A percentile compares a stretch with the other conserved stretches of the same genome.
Conservation (phyloP, 495 filamentous ascomycete genomes). For the Penicillium psychrofluorescens region DNA sequence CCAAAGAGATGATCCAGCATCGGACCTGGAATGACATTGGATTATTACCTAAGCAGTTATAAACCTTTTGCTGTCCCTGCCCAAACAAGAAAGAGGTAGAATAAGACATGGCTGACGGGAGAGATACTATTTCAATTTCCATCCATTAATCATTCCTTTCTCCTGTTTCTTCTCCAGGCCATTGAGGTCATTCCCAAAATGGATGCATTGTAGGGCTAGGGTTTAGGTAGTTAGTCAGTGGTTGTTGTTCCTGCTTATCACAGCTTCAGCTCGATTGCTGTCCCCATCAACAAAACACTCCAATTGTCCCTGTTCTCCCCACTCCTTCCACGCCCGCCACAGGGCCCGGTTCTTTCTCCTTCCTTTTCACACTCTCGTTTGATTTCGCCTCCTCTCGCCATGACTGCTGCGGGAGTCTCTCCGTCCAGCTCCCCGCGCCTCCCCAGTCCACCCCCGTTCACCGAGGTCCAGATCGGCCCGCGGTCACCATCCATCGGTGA, state of each 20-base stretch:
- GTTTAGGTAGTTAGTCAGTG: conserved; percentile 25
- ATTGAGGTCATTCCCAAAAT: conserved; percentile 32
- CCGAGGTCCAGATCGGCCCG: conserved; percentile 83
- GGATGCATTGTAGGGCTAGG: conserved; percentile 33
- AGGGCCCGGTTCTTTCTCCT: conserved; percentile 6
- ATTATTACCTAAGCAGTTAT: background rate
- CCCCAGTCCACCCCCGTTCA: conserved; percentile 80
- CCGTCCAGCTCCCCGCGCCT: conserved; percentile 78
- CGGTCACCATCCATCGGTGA: conserved; percentile 66
- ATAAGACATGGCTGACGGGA: no score
- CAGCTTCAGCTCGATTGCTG: conserved; percentile 1
- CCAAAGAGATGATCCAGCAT: background rate
- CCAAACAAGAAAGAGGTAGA: no score
- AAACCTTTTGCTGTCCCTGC: no score
- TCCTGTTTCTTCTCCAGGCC: conserved; percentile 10
- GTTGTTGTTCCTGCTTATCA: conserved; percentile 10
- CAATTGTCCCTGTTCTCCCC: conserved; percentile 12
- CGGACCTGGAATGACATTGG: background rate
- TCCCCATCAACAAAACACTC: conserved; percentile 2
- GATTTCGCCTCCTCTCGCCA: conserved; percentile 13
- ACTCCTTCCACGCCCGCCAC: conserved; percentile 10
- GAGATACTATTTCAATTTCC: no score
- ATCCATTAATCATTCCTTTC: no score
- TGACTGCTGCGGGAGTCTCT: conserved; percentile 51
- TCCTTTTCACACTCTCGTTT: conserved; percentile 14